A percentile compares a stretch with the other conserved stretches of the same genome.
These are phyloP conservation scores for Cornus florida DNA, from an alignment of 148 eudicot species.

Conservation along the genomic window DNA sequence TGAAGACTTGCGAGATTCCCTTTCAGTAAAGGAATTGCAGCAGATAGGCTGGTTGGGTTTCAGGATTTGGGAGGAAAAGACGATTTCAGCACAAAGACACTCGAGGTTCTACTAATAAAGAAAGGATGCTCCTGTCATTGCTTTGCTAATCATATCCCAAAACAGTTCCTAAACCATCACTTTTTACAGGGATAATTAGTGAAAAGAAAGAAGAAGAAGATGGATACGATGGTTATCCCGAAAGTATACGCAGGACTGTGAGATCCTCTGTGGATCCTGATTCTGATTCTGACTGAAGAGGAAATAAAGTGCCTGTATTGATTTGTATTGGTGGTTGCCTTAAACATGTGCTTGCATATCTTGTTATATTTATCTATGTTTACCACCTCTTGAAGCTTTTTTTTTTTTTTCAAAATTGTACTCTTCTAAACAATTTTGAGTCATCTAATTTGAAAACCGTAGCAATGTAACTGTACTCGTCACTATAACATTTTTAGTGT, in stretches of 20 bases:
- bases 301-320: background rate
- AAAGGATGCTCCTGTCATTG: conserved; percentile 34
- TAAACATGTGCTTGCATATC: background rate
- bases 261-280: conserved; percentile 50
- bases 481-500: no score
- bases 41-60: conserved; percentile 76
- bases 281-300: conserved; percentile 66
- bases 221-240: conserved; percentile 56
- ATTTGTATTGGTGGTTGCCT: background rate
- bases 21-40: conserved; percentile 71
- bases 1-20: background rate
- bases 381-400: background rate
- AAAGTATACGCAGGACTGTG: conserved; percentile 50
- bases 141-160: conserved; percentile 4
- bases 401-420: background rate
- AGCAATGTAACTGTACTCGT: no score
- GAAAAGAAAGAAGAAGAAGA: conserved; percentile 50
- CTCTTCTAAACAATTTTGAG: background rate
- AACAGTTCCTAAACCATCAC: conserved; percentile 15
- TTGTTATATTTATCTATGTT: background rate
- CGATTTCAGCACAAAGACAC: conserved; percentile 63
- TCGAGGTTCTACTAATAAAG: conserved; percentile 59
- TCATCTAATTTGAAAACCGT: no score
- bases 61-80: conserved; percentile 85
- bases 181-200: conserved; percentile 52